Evolutionary conservation across 1,284 basidiomycete genomes (phyloP), one percentile per base, ranked within the genome.

Genomic region (Acaromyces ingoldii): DNA sequence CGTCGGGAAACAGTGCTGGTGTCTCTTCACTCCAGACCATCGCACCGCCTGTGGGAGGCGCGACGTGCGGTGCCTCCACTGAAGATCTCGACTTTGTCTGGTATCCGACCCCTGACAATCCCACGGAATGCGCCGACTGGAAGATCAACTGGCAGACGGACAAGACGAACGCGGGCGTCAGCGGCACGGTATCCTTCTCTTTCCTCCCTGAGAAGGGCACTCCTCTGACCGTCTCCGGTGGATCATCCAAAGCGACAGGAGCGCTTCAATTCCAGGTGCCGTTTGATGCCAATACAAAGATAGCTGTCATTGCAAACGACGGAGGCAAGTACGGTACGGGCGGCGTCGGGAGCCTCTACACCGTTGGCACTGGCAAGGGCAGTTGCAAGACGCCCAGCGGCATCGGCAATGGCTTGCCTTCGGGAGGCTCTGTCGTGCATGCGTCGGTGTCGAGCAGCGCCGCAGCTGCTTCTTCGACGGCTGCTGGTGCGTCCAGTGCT

Each of bases 291-390:
- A 47, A 47, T n/a, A 54, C 52, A 15, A 36, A 31, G 10, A 53
- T 54, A 28, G 34, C 47, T 11, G 21, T 51, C 13, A n/a, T 29
- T 13, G 19, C 50, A 5, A 44, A 36, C 28, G 52, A 54, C 26
- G 36, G 21, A n/a, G 52, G 52, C 31, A 49, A 26, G 22, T 24
- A n/a, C 29, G 52, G 49, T 22, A 42, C 52, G n/a, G 52, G 52
- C 22, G 52, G 52, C 22, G 52, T 54, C 25, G 52, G 52, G 13
- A 29, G 31, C 24, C 15, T 43, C 1, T 54, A 54, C 24, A 54
- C 49, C 9, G 52, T 54, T 39, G 26, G 36, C 25, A 24, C 17
- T 28, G 48, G 19, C 6, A 13, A 13, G 17, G 26, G 30, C 29
- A n/a, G 25, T 6, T 49, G 39, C n/a, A 10, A 7, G 17, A 2